Percentiles rank a stretch among this genome's conserved stretches.
phyloP scores from a whole-genome alignment of 306 rosid genomes.

The Cicer arietinum region DNA sequence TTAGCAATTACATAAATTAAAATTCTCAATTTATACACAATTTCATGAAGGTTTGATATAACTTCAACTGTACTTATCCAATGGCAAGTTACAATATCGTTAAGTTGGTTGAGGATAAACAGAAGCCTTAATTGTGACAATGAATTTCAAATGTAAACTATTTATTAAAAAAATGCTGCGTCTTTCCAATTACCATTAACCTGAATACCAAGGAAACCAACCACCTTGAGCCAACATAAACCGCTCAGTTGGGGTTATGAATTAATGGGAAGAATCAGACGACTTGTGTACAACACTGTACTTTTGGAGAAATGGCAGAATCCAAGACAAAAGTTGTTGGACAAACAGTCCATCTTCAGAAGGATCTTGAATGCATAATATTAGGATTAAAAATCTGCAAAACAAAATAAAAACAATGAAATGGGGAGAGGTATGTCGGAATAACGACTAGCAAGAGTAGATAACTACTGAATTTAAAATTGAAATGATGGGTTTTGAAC shows the following conservation, averaged over 20 bases:
- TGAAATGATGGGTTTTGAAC: constrained; percentile 13
- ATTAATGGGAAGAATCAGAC: constrained; percentile 50
- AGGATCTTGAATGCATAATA: constrained; percentile 34
- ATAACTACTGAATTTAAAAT: constrained; percentile 26
- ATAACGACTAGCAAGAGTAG: constrained; percentile 22
- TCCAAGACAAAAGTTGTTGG: constrained; percentile 45
- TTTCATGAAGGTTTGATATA: constrained; percentile 43
- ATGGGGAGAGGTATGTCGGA: neutral
- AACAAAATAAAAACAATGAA: constrained; percentile 33
- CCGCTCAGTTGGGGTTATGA: constrained; percentile 46
- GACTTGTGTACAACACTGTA: constrained; percentile 48
- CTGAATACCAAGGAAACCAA: constrained; percentile 43
- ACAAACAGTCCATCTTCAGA: constrained; percentile 44
- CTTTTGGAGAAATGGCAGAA: constrained; percentile 44
- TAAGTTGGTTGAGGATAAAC: constrained; percentile 36
- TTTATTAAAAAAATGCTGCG: constrained; percentile 30
- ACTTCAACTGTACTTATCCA: constrained; percentile 44
- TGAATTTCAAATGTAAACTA: constrained; percentile 48
- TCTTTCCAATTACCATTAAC: constrained; percentile 45
- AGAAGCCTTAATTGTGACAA: constrained; percentile 44
- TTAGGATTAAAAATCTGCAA: constrained; percentile 49
- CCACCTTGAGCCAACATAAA: constrained; percentile 46
- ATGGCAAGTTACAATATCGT: constrained; percentile 43
- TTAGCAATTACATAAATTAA: constrained; percentile 14
- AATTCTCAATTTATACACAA: constrained; percentile 41